A percentile compares a stretch with the other conserved stretches of the same genome.
phyloP scores from a whole-genome alignment of 1,139 yeast genomes.

The Lodderomyces orthopsilosis region DNA sequence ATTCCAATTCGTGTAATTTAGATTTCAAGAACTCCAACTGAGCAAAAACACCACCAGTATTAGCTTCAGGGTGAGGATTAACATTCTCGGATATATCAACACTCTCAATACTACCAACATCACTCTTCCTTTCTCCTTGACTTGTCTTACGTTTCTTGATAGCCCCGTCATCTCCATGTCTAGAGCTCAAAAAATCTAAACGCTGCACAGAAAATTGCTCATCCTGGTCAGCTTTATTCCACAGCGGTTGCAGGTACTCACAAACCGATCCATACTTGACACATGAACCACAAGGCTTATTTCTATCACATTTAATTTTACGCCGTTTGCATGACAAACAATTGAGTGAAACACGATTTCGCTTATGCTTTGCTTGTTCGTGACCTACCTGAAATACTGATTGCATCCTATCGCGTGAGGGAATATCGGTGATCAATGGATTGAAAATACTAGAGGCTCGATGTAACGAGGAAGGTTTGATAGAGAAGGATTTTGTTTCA shows the following conservation, averaged over 20 bases:
- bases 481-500: not conserved
- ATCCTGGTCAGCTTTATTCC: slow-evolving; percentile 13
- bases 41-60: slow-evolving; percentile 1
- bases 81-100: not conserved
- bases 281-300: slow-evolving; percentile 33
- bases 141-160: not conserved
- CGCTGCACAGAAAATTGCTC: slow-evolving; percentile 7
- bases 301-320: slow-evolving; percentile 38
- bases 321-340: slow-evolving; percentile 41
- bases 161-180: not conserved
- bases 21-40: slow-evolving; percentile 7
- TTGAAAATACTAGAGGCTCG: not conserved
- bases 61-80: not conserved
- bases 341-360: slow-evolving; percentile 19
- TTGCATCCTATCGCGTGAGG: slow-evolving; percentile 3
- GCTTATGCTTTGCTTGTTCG: slow-evolving; percentile 6
- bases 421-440: not conserved
- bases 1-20: slow-evolving; percentile 10
- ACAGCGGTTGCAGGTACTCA: slow-evolving; percentile 26
- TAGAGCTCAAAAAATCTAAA: not conserved
- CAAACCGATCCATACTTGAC: slow-evolving; percentile 26
- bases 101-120: not conserved
- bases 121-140: not conserved
- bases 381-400: slow-evolving; percentile 5
- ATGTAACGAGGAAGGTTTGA: no score